Conservation (phyloP, 2,329 filamentous ascomycete species). For the Colletotrichum tanaceti region DNA sequence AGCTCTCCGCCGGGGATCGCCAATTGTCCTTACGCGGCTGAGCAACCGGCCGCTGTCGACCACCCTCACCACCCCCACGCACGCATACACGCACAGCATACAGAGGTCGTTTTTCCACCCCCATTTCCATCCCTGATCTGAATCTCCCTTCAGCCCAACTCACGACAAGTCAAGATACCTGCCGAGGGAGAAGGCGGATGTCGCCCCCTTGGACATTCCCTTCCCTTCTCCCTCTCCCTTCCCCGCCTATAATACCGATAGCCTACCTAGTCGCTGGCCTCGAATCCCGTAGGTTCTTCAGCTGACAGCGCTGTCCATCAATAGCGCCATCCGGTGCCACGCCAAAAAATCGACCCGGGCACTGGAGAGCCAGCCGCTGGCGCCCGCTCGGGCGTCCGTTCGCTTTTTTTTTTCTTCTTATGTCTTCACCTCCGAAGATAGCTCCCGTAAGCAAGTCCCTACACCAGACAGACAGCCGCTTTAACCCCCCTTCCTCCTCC, state of each 20-base stretch:
- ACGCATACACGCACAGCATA: not conserved
- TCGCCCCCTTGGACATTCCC: not conserved
- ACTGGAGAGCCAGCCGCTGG: not conserved
- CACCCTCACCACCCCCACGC: not conserved
- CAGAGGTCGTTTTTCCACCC: not conserved
- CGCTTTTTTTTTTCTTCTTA: too few relatives aligned
- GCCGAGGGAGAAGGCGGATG: not conserved
- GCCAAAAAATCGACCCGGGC: not conserved
- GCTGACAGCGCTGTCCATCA: slow-evolving; percentile 19
- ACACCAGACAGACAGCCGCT: not conserved
- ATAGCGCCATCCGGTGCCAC: slow-evolving; percentile 27
- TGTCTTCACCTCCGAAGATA: not conserved
- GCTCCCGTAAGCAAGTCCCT: not conserved
- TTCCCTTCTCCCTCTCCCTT: too few relatives aligned
- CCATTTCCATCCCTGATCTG: not conserved
- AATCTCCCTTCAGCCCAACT: too few relatives aligned
- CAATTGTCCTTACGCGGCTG: not conserved
- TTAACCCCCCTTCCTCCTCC: not conserved
- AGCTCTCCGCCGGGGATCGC: not conserved
- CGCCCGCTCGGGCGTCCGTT: slow-evolving; percentile 18
- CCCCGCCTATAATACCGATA: not conserved
- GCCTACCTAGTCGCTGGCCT: not conserved
- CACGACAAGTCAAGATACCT: not conserved
- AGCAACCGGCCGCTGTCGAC: too few relatives aligned
- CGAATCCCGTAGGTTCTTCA: not conserved